Evolutionary conservation across 371 early-diverging fungal species (phyloP).

Genomic region (Actinomortierella ambigua): DNA sequence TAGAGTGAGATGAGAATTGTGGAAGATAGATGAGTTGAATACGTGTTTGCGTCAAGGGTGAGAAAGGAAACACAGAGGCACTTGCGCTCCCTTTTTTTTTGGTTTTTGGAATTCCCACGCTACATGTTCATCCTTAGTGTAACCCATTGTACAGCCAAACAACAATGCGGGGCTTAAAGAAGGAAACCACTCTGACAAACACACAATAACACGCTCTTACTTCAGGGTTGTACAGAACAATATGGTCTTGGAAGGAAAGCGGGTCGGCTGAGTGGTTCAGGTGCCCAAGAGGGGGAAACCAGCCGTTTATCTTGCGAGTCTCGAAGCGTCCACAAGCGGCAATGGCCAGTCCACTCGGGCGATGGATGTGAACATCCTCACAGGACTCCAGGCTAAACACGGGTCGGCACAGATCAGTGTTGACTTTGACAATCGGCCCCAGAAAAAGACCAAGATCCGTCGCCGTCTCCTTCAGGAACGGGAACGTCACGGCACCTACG

Average conservation of each 20-base stretch:
- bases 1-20: too few relatives aligned
- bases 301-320: slow-evolving; percentile 39
- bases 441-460: slow-evolving; percentile 24
- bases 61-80: background rate
- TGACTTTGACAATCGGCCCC: slow-evolving; percentile 14
- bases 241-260: slow-evolving; percentile 36
- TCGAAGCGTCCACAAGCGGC: slow-evolving; percentile 51
- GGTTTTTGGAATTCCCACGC: too few relatives aligned
- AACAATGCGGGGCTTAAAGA: too few relatives aligned
- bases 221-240: slow-evolving; percentile 47
- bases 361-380: slow-evolving; percentile 56
- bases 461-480: slow-evolving; percentile 8
- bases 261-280: slow-evolving; percentile 19
- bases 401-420: slow-evolving; percentile 18
- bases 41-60: too few relatives aligned
- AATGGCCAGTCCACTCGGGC: slow-evolving; percentile 51
- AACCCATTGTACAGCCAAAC: background rate
- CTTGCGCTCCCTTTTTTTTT: too few relatives aligned
- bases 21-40: too few relatives aligned
- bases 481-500: slow-evolving; percentile 18
- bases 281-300: slow-evolving; percentile 45
- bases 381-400: slow-evolving; percentile 50
- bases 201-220: slow-evolving; percentile 16
- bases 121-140: background rate
- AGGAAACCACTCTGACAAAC: too few relatives aligned